Base-by-base conservation (phyloP, 108 stramenopile species). In the Craspedostauros australis region DNA sequence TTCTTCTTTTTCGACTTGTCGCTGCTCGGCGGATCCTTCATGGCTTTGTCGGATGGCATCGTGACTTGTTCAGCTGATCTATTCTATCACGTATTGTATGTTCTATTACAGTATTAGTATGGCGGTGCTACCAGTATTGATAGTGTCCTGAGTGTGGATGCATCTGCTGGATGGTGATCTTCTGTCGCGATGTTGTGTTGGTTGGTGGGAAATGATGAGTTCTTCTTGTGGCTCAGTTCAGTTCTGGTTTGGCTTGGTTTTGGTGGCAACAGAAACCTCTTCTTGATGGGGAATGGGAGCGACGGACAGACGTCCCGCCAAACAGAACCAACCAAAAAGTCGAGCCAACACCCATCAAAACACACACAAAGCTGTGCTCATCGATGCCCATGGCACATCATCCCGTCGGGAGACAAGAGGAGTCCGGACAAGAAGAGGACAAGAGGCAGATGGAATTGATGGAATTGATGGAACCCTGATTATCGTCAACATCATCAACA, bases 41-140 rank as follows among this genome's bases (percentile, higher is more conserved):
- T 38, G 3, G 32, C 50, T 19, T 51, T 30, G 4, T 34, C 32
- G 30, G 50, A 51, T 12, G 50, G 25, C 46, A 47, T 47, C 3
- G 5, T 21, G 23, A n/a, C n/a, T 23, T 47, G 5, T 5, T 47
- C 5, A 8, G 9, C 12, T 36, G 11, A 12, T 36, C 12, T 36
- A 12, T 36, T 9, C 34, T 36, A 36, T 36, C 11, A 36, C 12
- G 9, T 9, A 11, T 9, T 9, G 34, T 12, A 12, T 11, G 12
- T 36, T 9, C 12, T 11, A 12, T 9, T 36, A 36, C 34, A 11
- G 34, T 36, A 36, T 36, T 36, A n/a, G n/a, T n/a, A n/a, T 36
- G 34, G 12, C 11, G 34, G 34, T 12, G 34, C 11, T 12, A 36
- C 11, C 12, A 12, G 34, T 12, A 12, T 9, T 12, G 9, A 11